phyloP scores from a whole-genome alignment of 2,329 filamentous ascomycete genomes.

The Nemania abortiva region DNA sequence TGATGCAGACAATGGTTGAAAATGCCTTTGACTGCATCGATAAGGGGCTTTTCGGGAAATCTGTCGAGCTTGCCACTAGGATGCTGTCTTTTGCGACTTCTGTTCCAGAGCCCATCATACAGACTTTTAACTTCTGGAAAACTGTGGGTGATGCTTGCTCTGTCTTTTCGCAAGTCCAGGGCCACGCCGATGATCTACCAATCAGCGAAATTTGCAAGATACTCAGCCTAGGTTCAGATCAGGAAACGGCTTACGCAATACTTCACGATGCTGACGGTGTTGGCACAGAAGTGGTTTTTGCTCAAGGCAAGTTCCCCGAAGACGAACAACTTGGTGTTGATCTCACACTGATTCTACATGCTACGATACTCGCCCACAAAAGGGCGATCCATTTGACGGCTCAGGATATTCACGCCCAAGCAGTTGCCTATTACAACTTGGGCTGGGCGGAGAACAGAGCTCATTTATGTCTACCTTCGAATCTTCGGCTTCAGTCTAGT shows the following conservation, averaged over 20 bases:
- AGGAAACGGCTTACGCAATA: slow-evolving; percentile 67
- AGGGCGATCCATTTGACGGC: slow-evolving; percentile 80
- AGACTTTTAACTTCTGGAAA: slow-evolving; percentile 96
- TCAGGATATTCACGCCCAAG: slow-evolving; percentile 85
- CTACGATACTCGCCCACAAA: slow-evolving; percentile 87
- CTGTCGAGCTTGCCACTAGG: slow-evolving; percentile 75
- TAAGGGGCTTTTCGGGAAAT: slow-evolving; percentile 87
- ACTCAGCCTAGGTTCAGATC: slow-evolving; percentile 65
- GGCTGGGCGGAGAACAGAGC: slow-evolving; percentile 93
- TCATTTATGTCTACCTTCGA: slow-evolving; percentile 72
- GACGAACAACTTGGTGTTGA: slow-evolving; percentile 63
- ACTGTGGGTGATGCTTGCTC: slow-evolving; percentile 88
- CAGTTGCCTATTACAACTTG: slow-evolving; percentile 96
- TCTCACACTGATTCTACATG: slow-evolving; percentile 72
- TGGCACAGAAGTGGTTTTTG: slow-evolving; percentile 59
- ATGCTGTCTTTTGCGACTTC: slow-evolving; percentile 75
- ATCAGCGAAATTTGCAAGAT: slow-evolving; percentile 67
- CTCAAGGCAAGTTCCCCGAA: slow-evolving; percentile 59
- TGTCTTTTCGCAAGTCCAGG: slow-evolving; percentile 83
- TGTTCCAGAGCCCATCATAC: slow-evolving; percentile 70
- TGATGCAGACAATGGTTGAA: slow-evolving; percentile 90
- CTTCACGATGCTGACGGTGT: slow-evolving; percentile 78
- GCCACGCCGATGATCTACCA: slow-evolving; percentile 73
- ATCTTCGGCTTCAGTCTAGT: slow-evolving; percentile 68
- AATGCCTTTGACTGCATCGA: slow-evolving; percentile 81